phyloP scores from a whole-genome alignment of 2,329 filamentous ascomycete genomes.

The Phialemonium atrogriseum region DNA sequence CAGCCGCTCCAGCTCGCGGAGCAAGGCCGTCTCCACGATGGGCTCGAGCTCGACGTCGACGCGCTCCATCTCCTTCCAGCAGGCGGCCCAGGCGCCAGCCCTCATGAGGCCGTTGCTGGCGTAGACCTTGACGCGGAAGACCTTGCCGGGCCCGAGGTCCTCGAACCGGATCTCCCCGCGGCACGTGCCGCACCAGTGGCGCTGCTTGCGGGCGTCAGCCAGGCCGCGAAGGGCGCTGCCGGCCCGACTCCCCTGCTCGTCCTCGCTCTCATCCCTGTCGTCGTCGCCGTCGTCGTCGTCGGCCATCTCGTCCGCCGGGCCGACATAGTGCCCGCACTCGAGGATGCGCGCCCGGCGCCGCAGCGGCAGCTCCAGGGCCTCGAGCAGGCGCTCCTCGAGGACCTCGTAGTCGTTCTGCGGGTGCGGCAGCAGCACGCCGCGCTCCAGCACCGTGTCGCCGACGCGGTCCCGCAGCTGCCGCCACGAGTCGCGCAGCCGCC shows the following conservation, averaged over 20 bases:
- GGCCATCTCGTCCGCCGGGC: conserved; percentile 43
- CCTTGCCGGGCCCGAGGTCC: conserved; percentile 41
- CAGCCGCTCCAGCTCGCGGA: conserved; percentile 52
- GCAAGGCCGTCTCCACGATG: conserved; percentile 50
- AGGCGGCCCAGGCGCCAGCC: conserved; percentile 83
- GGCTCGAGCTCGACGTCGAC: conserved; percentile 89
- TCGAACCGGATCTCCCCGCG: conserved; percentile 47
- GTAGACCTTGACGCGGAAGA: conserved; percentile 80
- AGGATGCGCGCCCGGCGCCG: conserved; percentile 58
- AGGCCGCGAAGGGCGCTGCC: too few species aligned
- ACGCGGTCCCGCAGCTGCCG: conserved; percentile 61
- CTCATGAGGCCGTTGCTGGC: conserved; percentile 93
- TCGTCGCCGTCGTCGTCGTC: conserved; percentile 32
- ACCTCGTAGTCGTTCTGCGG: conserved; percentile 74
- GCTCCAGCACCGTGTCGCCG: conserved; percentile 63
- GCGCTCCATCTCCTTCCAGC: conserved; percentile 98
- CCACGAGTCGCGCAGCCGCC: conserved; percentile 53
- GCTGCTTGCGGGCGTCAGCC: too few species aligned
- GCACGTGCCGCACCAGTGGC: conserved; percentile 50
- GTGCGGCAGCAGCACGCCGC: conserved; percentile 68
- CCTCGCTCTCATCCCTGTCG: conserved; percentile 39
- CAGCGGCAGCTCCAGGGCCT: conserved; percentile 63
- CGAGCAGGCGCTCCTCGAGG: conserved; percentile 68
- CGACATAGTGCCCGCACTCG: conserved; percentile 69
- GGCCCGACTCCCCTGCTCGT: conserved; percentile 22